phyloP scores from a whole-genome alignment of 2,329 filamentous ascomycete genomes.

The Curvularia sp. region DNA sequence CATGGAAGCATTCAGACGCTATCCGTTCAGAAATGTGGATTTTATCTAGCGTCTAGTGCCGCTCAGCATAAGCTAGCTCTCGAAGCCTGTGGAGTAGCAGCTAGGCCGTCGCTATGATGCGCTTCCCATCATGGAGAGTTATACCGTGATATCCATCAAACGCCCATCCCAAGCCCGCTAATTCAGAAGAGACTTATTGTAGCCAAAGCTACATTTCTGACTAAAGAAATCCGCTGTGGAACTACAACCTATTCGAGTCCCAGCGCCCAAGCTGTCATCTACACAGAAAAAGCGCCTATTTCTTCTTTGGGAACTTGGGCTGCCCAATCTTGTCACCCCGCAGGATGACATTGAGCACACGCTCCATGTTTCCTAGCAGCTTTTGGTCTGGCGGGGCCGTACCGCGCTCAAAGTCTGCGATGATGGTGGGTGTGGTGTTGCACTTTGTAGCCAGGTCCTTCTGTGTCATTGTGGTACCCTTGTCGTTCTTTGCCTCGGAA shows the following conservation, averaged over 20 bases:
- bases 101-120: conserved; percentile 7
- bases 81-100: conserved; percentile 2
- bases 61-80: conserved; percentile 6
- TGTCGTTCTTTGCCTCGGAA: conserved; percentile 81
- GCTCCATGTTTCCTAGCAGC: conserved; percentile 78
- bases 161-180: conserved; percentile 37
- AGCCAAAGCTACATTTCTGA: conserved; percentile 6
- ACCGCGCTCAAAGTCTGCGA: conserved; percentile 87
- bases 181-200: conserved; percentile 28
- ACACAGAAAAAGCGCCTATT: conserved; percentile 51
- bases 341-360: conserved; percentile 85
- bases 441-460: conserved; percentile 85
- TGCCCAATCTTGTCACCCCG: conserved; percentile 84
- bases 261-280: background rate
- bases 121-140: conserved; percentile 11
- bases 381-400: conserved; percentile 82
- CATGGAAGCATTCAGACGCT: background rate
- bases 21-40: conserved; percentile 16
- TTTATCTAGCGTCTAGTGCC: conserved; percentile 15
- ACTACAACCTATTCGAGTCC: conserved; percentile 1
- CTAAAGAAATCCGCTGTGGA: background rate
- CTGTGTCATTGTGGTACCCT: conserved; percentile 78
- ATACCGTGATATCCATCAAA: conserved; percentile 35
- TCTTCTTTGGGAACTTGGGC: conserved; percentile 75
- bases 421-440: conserved; percentile 81